phyloP scores from a whole-genome alignment of 345 rosid species.

The Trapa incisa region DNA sequence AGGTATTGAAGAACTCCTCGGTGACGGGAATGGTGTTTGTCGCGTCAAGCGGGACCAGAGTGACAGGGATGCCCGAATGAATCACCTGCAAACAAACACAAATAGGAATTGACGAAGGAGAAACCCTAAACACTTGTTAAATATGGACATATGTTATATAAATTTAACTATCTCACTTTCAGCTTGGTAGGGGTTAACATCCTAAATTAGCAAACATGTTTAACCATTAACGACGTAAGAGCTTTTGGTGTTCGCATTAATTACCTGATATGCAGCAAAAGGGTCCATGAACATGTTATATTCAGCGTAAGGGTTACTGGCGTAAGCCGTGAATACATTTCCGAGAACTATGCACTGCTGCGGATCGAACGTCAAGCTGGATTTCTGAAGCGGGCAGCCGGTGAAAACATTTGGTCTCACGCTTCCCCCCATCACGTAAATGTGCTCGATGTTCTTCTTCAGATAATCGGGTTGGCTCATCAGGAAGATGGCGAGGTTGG shows the following conservation, averaged over 20 bases:
- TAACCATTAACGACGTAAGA: neutral
- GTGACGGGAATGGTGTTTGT: conserved; percentile 68
- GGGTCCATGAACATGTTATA: conserved; percentile 81
- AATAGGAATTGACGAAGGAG: no score
- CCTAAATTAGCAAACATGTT: neutral
- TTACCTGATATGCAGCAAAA: conserved; percentile 81
- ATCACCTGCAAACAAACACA: conserved; percentile 36
- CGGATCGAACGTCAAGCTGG: conserved; percentile 35
- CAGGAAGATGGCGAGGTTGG: conserved; percentile 63
- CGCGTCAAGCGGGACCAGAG: conserved; percentile 81
- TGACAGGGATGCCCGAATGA: conserved; percentile 77
- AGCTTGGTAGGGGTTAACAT: no score
- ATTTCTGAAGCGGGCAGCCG: conserved; percentile 47
- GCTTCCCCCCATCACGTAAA: conserved; percentile 84
- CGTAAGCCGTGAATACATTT: conserved; percentile 53
- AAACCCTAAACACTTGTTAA: no score
- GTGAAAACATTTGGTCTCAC: conserved; percentile 54
- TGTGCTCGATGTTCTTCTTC: conserved; percentile 60
- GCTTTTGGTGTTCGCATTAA: neutral
- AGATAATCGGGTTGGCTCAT: conserved; percentile 57
- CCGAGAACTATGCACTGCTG: conserved; percentile 58
- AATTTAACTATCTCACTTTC: no score
- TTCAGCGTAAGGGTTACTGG: conserved; percentile 81
- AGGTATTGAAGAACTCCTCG: conserved; percentile 42
- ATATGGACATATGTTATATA: no score